These are phyloP conservation scores for Gnetum montanum DNA, from an alignment of 75 land plant genomes.

Conservation along the genomic window DNA sequence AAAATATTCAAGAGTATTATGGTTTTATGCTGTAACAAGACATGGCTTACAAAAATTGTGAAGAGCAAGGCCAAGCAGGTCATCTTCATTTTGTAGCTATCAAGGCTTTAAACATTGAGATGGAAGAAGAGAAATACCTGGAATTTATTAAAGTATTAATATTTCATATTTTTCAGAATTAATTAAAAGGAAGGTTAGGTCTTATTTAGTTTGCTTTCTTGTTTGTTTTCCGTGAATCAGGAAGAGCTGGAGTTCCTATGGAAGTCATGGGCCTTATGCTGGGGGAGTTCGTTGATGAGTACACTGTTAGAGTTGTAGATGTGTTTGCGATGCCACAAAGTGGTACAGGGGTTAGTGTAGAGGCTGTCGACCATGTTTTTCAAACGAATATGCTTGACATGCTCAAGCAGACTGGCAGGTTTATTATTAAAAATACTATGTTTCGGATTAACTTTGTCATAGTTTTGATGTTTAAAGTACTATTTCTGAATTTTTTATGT, in stretches of 20 bases:
- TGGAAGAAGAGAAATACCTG: no score
- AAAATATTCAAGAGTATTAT: no score
- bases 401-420: conserved; percentile 99
- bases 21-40: no score
- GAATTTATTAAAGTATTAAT: no score
- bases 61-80: no score
- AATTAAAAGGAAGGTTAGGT: no score
- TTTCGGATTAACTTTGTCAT: neutral
- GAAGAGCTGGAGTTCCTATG: conserved; percentile 99
- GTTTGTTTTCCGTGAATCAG: conserved; percentile 17
- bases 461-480: neutral
- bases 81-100: no score
- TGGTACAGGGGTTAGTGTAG: conserved; percentile 98
- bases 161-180: no score
- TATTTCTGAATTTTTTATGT: neutral
- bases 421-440: neutral
- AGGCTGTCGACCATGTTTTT: conserved; percentile 96
- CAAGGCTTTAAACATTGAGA: no score
- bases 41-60: no score
- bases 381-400: conserved; percentile 99
- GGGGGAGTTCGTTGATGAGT: conserved; percentile 98
- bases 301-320: conserved; percentile 95
- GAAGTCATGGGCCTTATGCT: conserved; percentile 98
- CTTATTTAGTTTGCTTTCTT: neutral
- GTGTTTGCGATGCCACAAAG: conserved; percentile 99